Evolutionary conservation across 1,284 basidiomycete species (phyloP).

Genomic region (Xerocomus minutiporus): DNA sequence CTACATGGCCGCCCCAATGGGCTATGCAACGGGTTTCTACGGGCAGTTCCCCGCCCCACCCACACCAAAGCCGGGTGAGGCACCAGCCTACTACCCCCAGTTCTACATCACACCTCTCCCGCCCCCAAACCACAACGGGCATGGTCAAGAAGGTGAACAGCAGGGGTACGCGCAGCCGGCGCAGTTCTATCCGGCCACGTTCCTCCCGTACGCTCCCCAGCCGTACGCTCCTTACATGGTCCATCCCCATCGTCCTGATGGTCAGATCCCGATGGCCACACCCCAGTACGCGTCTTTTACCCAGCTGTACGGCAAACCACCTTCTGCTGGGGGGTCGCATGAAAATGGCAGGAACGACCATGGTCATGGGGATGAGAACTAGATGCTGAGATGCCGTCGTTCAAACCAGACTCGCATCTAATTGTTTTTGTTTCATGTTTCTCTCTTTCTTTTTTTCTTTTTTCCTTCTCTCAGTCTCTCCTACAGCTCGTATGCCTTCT

Average conservation of each 20-base stretch:
- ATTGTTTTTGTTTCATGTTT: slow-evolving; percentile 14
- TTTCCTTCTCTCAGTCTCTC: slow-evolving; percentile 21
- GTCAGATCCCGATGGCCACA: slow-evolving; percentile 34
- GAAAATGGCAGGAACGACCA: slow-evolving; percentile 31
- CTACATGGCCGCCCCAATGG: slow-evolving; percentile 41
- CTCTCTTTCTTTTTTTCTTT: slow-evolving; percentile 7
- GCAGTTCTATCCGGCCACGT: slow-evolving; percentile 50
- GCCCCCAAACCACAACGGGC: slow-evolving; percentile 38
- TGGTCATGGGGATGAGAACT: slow-evolving; percentile 33
- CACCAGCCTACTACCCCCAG: slow-evolving; percentile 46
- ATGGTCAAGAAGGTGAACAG: slow-evolving; percentile 45
- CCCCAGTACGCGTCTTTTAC: slow-evolving; percentile 37
- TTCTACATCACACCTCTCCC: slow-evolving; percentile 44
- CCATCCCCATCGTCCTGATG: slow-evolving; percentile 40
- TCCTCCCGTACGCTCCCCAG: slow-evolving; percentile 44
- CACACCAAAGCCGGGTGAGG: slow-evolving; percentile 49
- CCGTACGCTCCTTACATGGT: slow-evolving; percentile 51
- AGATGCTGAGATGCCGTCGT: slow-evolving; percentile 20
- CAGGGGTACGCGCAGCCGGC: slow-evolving; percentile 40
- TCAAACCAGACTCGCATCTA: slow-evolving; percentile 14
- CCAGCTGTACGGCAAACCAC: slow-evolving; percentile 34
- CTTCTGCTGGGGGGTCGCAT: slow-evolving; percentile 31
- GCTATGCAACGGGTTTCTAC: slow-evolving; percentile 42
- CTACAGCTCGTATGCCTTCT: slow-evolving; percentile 18
- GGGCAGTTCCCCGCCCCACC: slow-evolving; percentile 48